Evolutionary conservation across 441 rosid species (phyloP).

Genomic region (Erodium trifolium): DNA sequence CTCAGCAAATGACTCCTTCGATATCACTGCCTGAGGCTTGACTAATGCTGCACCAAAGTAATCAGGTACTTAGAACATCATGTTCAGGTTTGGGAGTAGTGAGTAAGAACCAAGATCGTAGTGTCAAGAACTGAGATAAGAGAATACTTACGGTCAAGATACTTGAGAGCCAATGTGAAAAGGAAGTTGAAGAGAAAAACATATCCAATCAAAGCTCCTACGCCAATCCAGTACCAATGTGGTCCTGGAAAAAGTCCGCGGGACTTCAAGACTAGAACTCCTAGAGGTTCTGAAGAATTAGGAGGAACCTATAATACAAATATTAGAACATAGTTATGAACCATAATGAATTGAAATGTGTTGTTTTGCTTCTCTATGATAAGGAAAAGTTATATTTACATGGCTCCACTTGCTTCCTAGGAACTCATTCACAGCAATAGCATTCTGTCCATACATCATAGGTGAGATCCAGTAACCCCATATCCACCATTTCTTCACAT

Average conservation of each 20-base stretch:
- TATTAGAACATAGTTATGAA: not conserved
- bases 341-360: not conserved
- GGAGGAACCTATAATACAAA: constrained; percentile 23
- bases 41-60: constrained; percentile 40
- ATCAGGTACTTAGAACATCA: not conserved
- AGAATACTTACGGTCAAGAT: constrained; percentile 41
- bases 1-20: constrained; percentile 30
- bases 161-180: constrained; percentile 47
- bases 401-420: constrained; percentile 64
- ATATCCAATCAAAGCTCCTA: constrained; percentile 45
- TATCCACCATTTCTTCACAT: constrained; percentile 7
- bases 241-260: constrained; percentile 42
- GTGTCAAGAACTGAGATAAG: not conserved
- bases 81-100: not conserved
- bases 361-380: not conserved
- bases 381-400: constrained; percentile 28
- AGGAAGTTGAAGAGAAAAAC: constrained; percentile 42
- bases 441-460: constrained; percentile 5
- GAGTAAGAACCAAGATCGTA: not conserved
- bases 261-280: constrained; percentile 37
- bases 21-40: constrained; percentile 42
- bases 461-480: constrained; percentile 8
- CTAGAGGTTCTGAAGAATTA: constrained; percentile 36
- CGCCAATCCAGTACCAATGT: constrained; percentile 73
- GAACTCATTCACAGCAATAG: constrained; percentile 50